Percentiles rank a stretch among this genome's conserved stretches.
Evolutionary conservation across 2,329 filamentous ascomycete species (phyloP).

Genomic region (Fusarium fracticaudum): DNA sequence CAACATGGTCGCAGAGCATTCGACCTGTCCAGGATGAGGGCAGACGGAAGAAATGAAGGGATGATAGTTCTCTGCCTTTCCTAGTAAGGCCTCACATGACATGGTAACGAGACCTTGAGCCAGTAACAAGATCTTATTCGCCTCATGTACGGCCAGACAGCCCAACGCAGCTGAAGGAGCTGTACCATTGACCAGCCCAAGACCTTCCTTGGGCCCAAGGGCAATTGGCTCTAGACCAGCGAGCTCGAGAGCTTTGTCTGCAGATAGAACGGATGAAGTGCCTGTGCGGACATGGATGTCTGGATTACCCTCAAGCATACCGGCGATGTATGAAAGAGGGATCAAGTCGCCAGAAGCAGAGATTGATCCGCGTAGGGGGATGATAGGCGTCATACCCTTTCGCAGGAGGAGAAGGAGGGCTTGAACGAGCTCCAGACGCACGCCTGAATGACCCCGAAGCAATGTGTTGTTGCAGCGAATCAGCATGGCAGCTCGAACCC

Average conservation of each 20-base stretch:
- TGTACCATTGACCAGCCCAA: fast-evolving
- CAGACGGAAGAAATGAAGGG: neutral
- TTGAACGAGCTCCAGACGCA: neutral
- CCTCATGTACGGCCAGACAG: neutral
- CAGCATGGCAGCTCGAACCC: neutral
- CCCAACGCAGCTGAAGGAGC: neutral
- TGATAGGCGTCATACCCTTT: neutral
- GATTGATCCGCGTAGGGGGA: neutral
- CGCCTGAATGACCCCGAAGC: fast-evolving
- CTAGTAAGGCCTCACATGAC: neutral
- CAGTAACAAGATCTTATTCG: neutral
- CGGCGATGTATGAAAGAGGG: neutral
- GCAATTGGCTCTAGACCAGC: fast-evolving
- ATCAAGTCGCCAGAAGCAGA: neutral
- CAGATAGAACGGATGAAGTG: fast-evolving
- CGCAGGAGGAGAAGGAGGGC: fast-evolving
- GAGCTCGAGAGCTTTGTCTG: neutral
- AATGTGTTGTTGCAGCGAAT: neutral
- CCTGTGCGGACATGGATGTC: neutral
- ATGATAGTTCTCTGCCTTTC: neutral
- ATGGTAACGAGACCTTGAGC: neutral
- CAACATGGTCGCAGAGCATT: neutral
- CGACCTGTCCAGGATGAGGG: neutral
- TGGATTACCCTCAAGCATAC: neutral
- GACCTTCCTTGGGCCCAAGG: neutral